Evolutionary conservation across 768 basidiomycete species (phyloP), one percentile per base, ranked within the genome.

Genomic region (Kwoniella dendrophila): DNA sequence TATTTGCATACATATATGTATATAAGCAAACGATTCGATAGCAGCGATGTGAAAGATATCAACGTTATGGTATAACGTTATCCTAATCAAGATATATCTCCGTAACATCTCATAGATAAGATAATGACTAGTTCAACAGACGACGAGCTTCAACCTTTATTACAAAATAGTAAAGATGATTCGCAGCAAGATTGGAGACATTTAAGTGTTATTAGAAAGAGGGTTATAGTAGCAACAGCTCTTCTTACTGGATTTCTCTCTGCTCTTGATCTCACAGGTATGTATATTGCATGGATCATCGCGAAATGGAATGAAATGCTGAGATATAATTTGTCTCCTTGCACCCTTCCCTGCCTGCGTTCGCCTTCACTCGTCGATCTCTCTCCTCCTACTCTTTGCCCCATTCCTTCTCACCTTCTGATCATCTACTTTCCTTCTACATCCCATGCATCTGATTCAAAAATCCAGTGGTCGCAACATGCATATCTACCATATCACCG

Each of bases 381-480:
- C n/a, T n/a, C n/a, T n/a, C n/a, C n/a, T n/a, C n/a, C n/a, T n/a
- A n/a, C n/a, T n/a, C n/a, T n/a, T n/a, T n/a, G n/a, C n/a, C n/a
- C n/a, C n/a, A n/a, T n/a, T n/a, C n/a, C n/a, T n/a, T n/a, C n/a
- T n/a, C n/a, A n/a, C n/a, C n/a, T n/a, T n/a, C n/a, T n/a, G n/a
- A n/a, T n/a, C n/a, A n/a, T n/a, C n/a, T n/a, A n/a, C n/a, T n/a
- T n/a, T n/a, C n/a, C n/a, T n/a, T n/a, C n/a, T n/a, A n/a, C n/a
- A n/a, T n/a, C n/a, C n/a, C n/a, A n/a, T n/a, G n/a, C n/a, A n/a
- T n/a, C n/a, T n/a, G n/a, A n/a, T n/a, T n/a, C 43, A 24, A 18
- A 10, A n/a, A 44, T 22, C 24, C 50, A 55, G 58, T 59, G 12
- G 58, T 59, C 22, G 58, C 58, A 7, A 59, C 58, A 47, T 59